Evolutionary conservation across 129 eudicot genomes (phyloP), one percentile per base, ranked within the genome.

Genomic region (Calendula officinalis): DNA sequence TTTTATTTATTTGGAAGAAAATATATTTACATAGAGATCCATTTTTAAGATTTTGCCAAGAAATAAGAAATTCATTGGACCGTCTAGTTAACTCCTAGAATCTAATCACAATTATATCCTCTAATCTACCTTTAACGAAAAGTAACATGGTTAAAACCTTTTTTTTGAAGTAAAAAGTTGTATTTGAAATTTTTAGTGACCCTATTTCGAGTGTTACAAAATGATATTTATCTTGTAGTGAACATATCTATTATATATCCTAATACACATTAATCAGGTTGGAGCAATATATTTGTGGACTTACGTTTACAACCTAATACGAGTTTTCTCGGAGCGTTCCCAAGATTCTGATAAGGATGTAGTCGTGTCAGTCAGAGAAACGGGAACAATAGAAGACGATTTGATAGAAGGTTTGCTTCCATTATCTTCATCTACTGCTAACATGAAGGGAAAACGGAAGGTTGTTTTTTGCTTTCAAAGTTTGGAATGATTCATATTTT

Each of bases 281-380:
- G 94, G 94, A 16, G 82, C 85, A 5, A 53, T 85, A 9, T 82
- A 33, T 46, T 42, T 85, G 6, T 85, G 88, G 94, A 27, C 78
- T 38, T 85, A 78, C 16, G 79, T 67, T 15, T 85, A 79, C 73
- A 79, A 85, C 77, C 70, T 85, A 39, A 80, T 89, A 53, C 75
- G 95, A 2, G 45, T 83, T 14, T 83, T 71, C 65, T 60, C 66
- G 11, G 66, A 15, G 2, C 58, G 32, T 7, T 1, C 62, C 17
- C 33, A 39, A 22, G 53, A 57, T 48, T 41, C 73, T 9, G 10
- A 47, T 15, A 62, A 54, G 55, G 35, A 41, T 0, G 56, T 14
- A 3, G 62, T 42, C 5, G 35, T 42, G 56, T 38, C 67, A 36
- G 8, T 22, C 1, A 49, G 58, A 38, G 82, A 75, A 56, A 52